phyloP scores from a whole-genome alignment of 345 rosid genomes.

The Arabidopsis suecica region DNA sequence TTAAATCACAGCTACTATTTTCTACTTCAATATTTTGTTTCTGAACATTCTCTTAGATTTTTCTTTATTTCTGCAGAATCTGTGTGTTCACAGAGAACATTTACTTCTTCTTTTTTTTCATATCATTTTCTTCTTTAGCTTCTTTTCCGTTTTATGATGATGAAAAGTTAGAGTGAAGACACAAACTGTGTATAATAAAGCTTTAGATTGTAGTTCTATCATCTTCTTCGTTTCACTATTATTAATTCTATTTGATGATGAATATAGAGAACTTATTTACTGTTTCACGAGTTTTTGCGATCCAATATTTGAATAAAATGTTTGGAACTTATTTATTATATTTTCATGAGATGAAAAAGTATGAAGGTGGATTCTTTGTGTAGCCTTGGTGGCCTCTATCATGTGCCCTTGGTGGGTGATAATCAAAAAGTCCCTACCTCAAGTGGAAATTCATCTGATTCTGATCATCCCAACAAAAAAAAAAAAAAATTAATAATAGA shows the following conservation, averaged over 20 bases:
- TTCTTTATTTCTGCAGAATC: constrained; percentile 1
- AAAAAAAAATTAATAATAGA: constrained; percentile 1
- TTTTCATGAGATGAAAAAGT: constrained; percentile 31
- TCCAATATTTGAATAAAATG: background rate
- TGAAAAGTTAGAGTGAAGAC: constrained; percentile 39
- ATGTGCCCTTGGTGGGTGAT: constrained; percentile 51
- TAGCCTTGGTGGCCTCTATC: constrained; percentile 47
- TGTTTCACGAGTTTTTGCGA: background rate
- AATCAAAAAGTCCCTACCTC: constrained; percentile 38
- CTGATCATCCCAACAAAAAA: constrained; percentile 39
- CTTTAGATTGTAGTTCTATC: constrained; percentile 11
- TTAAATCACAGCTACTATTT: background rate
- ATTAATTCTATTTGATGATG: background rate
- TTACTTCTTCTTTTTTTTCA: constrained; percentile 27
- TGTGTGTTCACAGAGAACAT: constrained; percentile 28
- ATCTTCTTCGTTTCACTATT: background rate
- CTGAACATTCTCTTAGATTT: constrained; percentile 14
- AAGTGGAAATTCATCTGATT: constrained; percentile 44
- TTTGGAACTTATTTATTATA: background rate
- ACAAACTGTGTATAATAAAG: constrained; percentile 29
- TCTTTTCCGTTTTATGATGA: constrained; percentile 31
- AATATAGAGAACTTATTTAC: background rate
- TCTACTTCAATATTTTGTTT: constrained; percentile 11
- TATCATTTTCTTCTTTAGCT: constrained; percentile 21
- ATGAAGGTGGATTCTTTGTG: constrained; percentile 43